Conservation (phyloP, 352 stramenopile genomes). For the Pythium monospermum region DNA sequence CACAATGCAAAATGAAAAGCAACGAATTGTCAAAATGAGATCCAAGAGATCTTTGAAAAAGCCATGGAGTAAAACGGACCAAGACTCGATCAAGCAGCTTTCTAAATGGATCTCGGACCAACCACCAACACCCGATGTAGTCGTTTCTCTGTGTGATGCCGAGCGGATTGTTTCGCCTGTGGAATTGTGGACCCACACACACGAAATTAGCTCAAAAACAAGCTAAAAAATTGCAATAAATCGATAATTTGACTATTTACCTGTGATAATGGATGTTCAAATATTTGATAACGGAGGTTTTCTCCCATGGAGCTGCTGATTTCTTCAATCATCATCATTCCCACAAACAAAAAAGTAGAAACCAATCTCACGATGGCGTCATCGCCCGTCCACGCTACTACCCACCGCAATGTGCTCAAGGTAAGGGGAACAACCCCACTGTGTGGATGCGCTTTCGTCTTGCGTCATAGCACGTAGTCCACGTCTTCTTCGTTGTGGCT, state of each 20-base stretch:
- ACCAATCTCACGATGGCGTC: conserved; percentile 14
- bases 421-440: too few relatives aligned
- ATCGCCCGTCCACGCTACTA: conserved; percentile 17
- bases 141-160: background rate
- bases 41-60: background rate
- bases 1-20: background rate
- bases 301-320: too few relatives aligned
- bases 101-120: conserved; percentile 26
- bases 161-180: conserved; percentile 11
- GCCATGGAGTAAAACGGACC: conserved; percentile 13
- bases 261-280: too few relatives aligned
- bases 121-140: conserved; percentile 3
- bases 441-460: too few relatives aligned
- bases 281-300: too few relatives aligned
- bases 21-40: conserved; percentile 1
- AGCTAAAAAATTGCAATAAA: background rate
- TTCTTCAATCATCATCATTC: too few relatives aligned
- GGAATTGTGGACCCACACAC: conserved; percentile 10
- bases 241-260: background rate
- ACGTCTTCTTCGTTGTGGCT: too few relatives aligned
- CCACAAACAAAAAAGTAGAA: background rate
- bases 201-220: background rate
- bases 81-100: conserved; percentile 22
- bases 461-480: too few relatives aligned
- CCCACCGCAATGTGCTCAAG: conserved; percentile 18